Percentiles rank a stretch among this genome's conserved stretches.
Conservation (phyloP, 352 stramenopile genomes). For the Thraustotheca clavata region DNA sequence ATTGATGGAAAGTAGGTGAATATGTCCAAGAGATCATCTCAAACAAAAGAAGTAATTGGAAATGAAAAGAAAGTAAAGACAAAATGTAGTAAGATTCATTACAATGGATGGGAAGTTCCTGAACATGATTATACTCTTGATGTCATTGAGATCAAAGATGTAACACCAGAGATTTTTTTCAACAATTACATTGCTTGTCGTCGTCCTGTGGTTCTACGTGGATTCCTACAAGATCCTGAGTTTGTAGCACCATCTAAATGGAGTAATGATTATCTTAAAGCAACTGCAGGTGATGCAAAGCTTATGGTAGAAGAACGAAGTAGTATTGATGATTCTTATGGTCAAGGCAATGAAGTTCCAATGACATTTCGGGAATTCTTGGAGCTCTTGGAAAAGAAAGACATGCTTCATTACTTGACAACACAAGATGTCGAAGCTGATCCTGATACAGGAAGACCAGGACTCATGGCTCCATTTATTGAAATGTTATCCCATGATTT, state of each 20-base stretch:
- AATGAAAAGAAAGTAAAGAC: constrained; percentile 13
- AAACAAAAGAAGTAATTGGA: too few species aligned
- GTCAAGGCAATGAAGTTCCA: constrained; percentile 72
- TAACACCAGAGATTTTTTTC: constrained; percentile 72
- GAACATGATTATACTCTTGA: constrained; percentile 38
- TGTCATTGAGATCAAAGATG: constrained; percentile 36
- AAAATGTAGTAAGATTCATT: constrained; percentile 21
- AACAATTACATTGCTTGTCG: constrained; percentile 63
- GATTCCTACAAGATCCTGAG: constrained; percentile 43
- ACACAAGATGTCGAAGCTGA: constrained; percentile 84
- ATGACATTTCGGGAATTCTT: constrained; percentile 77
- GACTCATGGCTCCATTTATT: constrained; percentile 82
- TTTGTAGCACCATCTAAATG: constrained; percentile 57
- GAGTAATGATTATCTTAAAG: constrained; percentile 63
- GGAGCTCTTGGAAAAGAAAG: constrained; percentile 47
- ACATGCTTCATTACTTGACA: constrained; percentile 83
- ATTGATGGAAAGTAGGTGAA: too few species aligned
- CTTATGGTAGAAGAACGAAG: constrained; percentile 77
- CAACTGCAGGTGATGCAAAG: constrained; percentile 46
- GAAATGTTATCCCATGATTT: constrained; percentile 64
- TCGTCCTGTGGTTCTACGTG: constrained; percentile 68
- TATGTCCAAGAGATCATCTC: background rate
- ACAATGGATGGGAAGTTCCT: constrained; percentile 46
- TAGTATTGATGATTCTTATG: constrained; percentile 62
- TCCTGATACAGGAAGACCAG: constrained; percentile 51